Base-by-base conservation (phyloP, 2,329 filamentous ascomycete genomes). In the Ascochyta viciae-villosae region DNA sequence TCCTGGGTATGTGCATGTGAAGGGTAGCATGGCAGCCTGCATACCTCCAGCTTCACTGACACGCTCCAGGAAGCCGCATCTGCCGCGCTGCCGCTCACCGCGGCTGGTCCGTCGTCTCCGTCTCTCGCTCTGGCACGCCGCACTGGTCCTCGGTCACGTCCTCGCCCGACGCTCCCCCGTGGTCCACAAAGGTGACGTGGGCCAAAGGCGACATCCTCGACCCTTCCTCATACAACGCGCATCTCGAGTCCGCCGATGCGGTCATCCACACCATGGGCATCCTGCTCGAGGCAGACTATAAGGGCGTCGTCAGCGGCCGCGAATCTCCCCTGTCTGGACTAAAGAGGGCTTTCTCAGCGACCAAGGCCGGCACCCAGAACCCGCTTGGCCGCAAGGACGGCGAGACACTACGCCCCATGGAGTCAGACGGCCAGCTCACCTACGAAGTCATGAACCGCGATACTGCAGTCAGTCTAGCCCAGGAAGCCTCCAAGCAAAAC, bases 401-500 rank as follows among this genome's bases (percentile, higher is more conserved):
- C 59, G 75, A 79, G 59, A 82, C 85, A 58, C 82, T 93, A 63
- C 82, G 83, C 63, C 84, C 88, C 1, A 82, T 87, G 48, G 87
- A 90, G 74, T 84, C 81, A 41, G 87, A 87, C 65, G 87, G 88
- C 24, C 90, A 95, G 77, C 82, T 96, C 68, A 97, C 94, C 16
- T 99, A 99, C 80, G 95, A 98, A 80, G 83, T 92, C 58, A 97
- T 99, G 92, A 99, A 99, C 79, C 86, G 95, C 54, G 94, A 98
- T 78, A 84, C 84, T 79, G 94, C 94, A 43, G 86, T 98, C 58
- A 85, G 89, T 50, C 83, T 97, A 13, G 95, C 94, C 13, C 87
- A 89, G 69, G 90, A 94, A 73, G 87, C 92, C 1, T 83, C 83
- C 24, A 79, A 79, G 31, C 85, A 86, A 57, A 82, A 86, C 33